These are phyloP conservation scores for Akanthomyces dipterigenus DNA, from an alignment of 2,329 filamentous ascomycete species.

Conservation along the genomic window DNA sequence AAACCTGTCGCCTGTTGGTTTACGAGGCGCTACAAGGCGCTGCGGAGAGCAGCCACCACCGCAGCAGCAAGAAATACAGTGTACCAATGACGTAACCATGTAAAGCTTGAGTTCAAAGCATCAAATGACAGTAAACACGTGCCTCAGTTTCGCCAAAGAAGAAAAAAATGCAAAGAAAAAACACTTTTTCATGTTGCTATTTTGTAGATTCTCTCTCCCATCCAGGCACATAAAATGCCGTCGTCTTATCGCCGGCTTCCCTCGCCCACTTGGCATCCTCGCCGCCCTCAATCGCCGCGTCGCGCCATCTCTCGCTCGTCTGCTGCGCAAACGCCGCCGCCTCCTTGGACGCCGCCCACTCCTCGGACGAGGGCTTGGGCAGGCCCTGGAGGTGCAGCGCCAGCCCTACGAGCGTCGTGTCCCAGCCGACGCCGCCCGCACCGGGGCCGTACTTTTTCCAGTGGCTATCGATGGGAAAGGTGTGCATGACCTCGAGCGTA, in stretches of 20 bases:
- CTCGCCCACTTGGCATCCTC: neutral
- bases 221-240: slow-evolving; percentile 1
- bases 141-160: too few relatives aligned
- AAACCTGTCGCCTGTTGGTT: too few relatives aligned
- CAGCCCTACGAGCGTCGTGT: slow-evolving; percentile 4
- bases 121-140: too few relatives aligned
- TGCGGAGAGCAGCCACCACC: too few relatives aligned
- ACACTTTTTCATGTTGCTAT: neutral
- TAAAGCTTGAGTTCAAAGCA: too few relatives aligned
- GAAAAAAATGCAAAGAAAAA: too few relatives aligned
- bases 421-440: slow-evolving; percentile 9
- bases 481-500: neutral
- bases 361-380: neutral
- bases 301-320: neutral
- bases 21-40: too few relatives aligned
- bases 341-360: neutral
- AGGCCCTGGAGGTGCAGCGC: neutral
- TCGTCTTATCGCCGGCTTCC: neutral
- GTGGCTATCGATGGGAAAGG: slow-evolving; percentile 1
- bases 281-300: neutral
- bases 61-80: too few relatives aligned
- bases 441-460: slow-evolving; percentile 8
- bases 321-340: neutral
- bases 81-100: too few relatives aligned
- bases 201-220: neutral